phyloP scores from a whole-genome alignment of 2,329 filamentous ascomycete species.

The Fusarium sp. region DNA sequence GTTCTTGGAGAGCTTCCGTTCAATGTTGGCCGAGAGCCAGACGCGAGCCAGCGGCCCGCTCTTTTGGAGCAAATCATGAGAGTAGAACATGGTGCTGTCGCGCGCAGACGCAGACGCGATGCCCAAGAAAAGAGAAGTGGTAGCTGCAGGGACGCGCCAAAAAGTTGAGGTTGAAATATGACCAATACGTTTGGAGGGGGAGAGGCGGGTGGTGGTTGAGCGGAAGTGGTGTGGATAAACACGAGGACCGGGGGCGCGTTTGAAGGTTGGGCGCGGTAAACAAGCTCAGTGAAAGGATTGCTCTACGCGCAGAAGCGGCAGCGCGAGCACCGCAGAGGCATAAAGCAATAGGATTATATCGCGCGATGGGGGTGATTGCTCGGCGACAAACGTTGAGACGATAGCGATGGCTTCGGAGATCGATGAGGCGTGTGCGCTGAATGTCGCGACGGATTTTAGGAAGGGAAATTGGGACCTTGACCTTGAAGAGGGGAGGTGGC shows the following conservation, averaged over 20 bases:
- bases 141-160: slow-evolving; percentile 19
- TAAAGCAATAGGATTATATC: slow-evolving; percentile 43
- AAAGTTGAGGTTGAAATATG: slow-evolving; percentile 13
- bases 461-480: slow-evolving; percentile 46
- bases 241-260: slow-evolving; percentile 48
- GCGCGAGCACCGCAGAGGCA: slow-evolving; percentile 47
- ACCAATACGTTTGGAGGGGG: slow-evolving; percentile 26
- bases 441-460: slow-evolving; percentile 44
- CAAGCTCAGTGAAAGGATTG: slow-evolving; percentile 48
- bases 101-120: slow-evolving; percentile 47
- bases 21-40: slow-evolving; percentile 97
- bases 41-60: slow-evolving; percentile 96
- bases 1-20: slow-evolving; percentile 97
- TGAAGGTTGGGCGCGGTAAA: slow-evolving; percentile 43
- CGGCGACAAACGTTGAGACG: slow-evolving; percentile 42
- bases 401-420: slow-evolving; percentile 40
- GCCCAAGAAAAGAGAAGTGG: slow-evolving; percentile 39
- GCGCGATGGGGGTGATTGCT: slow-evolving; percentile 33
- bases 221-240: slow-evolving; percentile 47
- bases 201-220: slow-evolving; percentile 29
- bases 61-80: slow-evolving; percentile 94
- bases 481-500: slow-evolving; percentile 43
- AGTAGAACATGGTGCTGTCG: slow-evolving; percentile 87
- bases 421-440: slow-evolving; percentile 39
- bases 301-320: slow-evolving; percentile 46